Base-by-base conservation (phyloP, 441 rosid genomes). In the Eutrema salsugineum region DNA sequence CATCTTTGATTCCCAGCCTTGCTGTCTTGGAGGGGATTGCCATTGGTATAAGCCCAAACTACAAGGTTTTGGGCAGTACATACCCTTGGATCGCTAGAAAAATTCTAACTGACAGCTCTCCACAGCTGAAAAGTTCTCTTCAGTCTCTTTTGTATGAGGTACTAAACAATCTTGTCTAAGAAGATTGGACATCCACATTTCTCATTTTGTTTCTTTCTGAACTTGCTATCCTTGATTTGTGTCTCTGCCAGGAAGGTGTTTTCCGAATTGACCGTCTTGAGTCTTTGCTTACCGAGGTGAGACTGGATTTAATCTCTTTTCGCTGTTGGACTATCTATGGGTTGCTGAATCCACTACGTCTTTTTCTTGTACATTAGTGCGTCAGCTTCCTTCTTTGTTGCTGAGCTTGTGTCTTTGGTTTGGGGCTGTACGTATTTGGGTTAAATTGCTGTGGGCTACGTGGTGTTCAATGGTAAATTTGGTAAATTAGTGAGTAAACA, bases 1-100 rank as follows among this genome's bases (percentile, higher is more conserved):
- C 42, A 62, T 78, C 60, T 71, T 72, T 77, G 56, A 35, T 78
- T 66, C 65, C 56, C 75, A 94, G 97, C 72, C 94, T 94, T 77
- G 99, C 99, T 71, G 99, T 94, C 44, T 79, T 94, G 83, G 99
- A 94, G 83, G 99, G 99, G 48, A 90, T 94, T 76, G 99, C 99
- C 48, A 79, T 94, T 42, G 79, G 89, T 82, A 79, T 74, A 66
- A 75, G 86, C 79, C 97, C 97, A 76, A 83, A 86, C 74, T 94
- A 94, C 89, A 94, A 94, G 81, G 99, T 94, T 63, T 79, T 94
- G 84, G 93, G 99, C 22, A 90, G 97, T 73, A 92, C 99, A 62
- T 94, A 92, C 76, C 99, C 99, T 19, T 94, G 97, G 97, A 91
- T 94, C 79, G 97, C 99, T 40, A 90, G 85, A 79, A 94, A 94